Base-by-base conservation (phyloP, 1,284 basidiomycete species). In the Cystobasidiaceae sp. region DNA sequence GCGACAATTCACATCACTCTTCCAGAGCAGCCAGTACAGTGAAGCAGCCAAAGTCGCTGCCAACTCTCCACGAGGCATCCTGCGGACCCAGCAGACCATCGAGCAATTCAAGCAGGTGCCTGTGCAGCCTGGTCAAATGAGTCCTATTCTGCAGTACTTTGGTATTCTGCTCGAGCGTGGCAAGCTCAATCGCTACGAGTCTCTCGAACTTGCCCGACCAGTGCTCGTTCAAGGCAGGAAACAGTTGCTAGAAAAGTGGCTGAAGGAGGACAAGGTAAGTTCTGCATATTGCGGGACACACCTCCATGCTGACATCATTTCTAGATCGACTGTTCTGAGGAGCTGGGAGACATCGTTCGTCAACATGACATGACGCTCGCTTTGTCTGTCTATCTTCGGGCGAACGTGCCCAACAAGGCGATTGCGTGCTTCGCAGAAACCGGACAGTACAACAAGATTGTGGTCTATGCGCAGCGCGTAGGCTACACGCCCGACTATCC, bases 211-310 rank as follows among this genome's bases (percentile, higher is more conserved):
- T 45, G 94, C 96, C 0, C 86, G 92, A 58, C 96, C 96, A 23
- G 96, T 99, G 13, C 81, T 99, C 54, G 87, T 91, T 73, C 96
- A 99, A 80, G 93, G 93, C 60, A 86, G 93, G 75, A 98, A 99
- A 80, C 93, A 97, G 75, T 81, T 98, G 48, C 82, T 99, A 27
- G 96, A 99, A 81, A 98, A 98, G 76, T 99, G 96, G 96, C 81
- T 98, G 71, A 99, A 99, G 80, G 96, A 98, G 82, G 97, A 97
- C 81, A 99, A 98, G n/a, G n/a, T n/a, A n/a, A n/a, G n/a, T n/a
- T n/a, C n/a, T n/a, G n/a, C n/a, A n/a, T n/a, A n/a, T n/a, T n/a
- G n/a, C n/a, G n/a, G n/a, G n/a, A n/a, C n/a, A n/a, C n/a, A n/a
- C n/a, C n/a, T n/a, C n/a, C n/a, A n/a, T n/a, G n/a, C n/a, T n/a